These are phyloP conservation scores for Groenewaldozyma salmanticensis DNA, from an alignment of 805 yeast genomes.

Conservation along the genomic window DNA sequence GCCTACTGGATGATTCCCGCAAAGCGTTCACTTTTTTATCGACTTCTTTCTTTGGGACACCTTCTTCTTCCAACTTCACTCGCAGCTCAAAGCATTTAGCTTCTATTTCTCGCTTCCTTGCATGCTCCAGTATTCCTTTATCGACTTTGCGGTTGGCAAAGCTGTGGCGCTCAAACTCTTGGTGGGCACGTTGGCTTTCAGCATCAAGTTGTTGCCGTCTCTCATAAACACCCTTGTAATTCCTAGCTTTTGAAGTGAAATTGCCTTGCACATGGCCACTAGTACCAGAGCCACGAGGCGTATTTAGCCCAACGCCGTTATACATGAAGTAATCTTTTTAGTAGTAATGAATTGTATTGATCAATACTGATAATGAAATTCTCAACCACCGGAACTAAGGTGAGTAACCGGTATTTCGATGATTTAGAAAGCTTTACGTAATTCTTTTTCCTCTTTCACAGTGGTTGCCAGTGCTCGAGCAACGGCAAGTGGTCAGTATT, in stretches of 20 bases:
- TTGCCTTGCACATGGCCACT: constrained; percentile 27
- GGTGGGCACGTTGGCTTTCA: constrained; percentile 4
- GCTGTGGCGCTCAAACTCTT: constrained; percentile 9
- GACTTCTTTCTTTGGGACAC: constrained; percentile 15
- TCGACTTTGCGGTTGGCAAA: constrained; percentile 17
- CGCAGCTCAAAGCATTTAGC: constrained; percentile 21
- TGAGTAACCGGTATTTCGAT: no score
- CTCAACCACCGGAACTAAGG: no score
- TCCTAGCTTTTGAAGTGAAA: constrained; percentile 9
- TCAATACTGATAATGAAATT: no score
- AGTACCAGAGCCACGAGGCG: constrained; percentile 28
- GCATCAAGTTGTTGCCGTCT: constrained; percentile 11
- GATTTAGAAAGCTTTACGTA: no score
- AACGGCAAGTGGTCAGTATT: no score
- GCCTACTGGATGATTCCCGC: no score
- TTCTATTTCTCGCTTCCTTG: constrained; percentile 21
- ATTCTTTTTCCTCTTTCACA: no score
- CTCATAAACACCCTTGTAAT: constrained; percentile 16
- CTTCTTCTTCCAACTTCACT: constrained; percentile 21
- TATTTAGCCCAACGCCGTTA: constrained; percentile 28
- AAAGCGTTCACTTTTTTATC: constrained; percentile 14
- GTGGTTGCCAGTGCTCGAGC: no score
- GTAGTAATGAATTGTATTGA: neutral
- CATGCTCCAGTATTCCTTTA: constrained; percentile 20
- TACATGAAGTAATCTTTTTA: constrained; percentile 17